Base-by-base conservation (phyloP, 2,329 filamentous ascomycete genomes). In the Fusarium sp. region DNA sequence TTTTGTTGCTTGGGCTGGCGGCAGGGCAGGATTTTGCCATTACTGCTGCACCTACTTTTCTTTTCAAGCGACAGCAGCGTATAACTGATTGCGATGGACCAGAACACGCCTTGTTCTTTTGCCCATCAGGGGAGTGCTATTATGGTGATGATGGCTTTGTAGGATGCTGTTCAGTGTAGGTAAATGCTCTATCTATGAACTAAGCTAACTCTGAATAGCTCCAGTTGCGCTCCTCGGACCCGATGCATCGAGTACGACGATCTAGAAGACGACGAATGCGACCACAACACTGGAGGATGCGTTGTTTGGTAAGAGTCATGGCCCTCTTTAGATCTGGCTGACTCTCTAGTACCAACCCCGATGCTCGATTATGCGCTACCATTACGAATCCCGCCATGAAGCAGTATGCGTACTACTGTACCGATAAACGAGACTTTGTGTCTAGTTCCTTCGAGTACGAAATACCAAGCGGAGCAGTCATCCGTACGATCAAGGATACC, bases 211-310 rank as follows among this genome's bases (percentile, higher is more conserved):
- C 6, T n/a, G 18, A 2, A n/a, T 20, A 64, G 62, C 1, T 64
- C 62, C 7, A 58, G 62, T 18, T 64, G 62, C 22, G 62, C 62
- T 20, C 62, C 62, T 3, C 62, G 62, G 18, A 64, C 62, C 18
- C 31, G 35, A 58, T 64, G 62, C 31, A 58, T 64, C 35, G 50
- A 57, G 6, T 59, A 58, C 7, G 24, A 20, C 24, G 20, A 59
- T n/a, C 14, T 34, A 1, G 38, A 11, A n/a, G 52, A 59, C 5
- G 24, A 64, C 24, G 22, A 27, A 16, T 64, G 62, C 20, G 62
- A 64, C 10, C 62, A 64, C 38, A 35, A 64, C 24, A 64, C 50
- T 24, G 62, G 62, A 10, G 62, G 62, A 58, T 64, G 62, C 20
- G 62, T 64, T 20, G 37, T 58, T 22, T 64, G 62, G 62, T 64